These are phyloP conservation scores for Dovyalis caffra DNA, from an alignment of 345 rosid genomes.

Conservation along the genomic window DNA sequence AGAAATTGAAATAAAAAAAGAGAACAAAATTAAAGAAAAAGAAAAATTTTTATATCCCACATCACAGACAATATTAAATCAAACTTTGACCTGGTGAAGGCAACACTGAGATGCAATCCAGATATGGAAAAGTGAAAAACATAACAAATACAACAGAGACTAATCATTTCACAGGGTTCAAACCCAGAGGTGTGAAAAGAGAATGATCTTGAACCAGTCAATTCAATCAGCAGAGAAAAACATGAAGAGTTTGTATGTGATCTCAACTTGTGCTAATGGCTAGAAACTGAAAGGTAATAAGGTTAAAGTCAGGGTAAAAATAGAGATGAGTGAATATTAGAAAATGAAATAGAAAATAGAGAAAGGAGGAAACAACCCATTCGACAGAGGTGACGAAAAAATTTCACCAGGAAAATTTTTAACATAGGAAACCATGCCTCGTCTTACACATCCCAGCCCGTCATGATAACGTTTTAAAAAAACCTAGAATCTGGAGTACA, in stretches of 20 bases:
- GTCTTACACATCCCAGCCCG: neutral
- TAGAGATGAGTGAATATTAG: too few species aligned
- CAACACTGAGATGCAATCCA: neutral
- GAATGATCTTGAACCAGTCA: neutral
- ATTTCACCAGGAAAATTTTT: too few species aligned
- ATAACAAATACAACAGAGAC: neutral
- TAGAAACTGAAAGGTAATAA: too few species aligned
- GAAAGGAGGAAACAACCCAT: neutral
- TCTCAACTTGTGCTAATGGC: too few species aligned
- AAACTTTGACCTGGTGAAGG: neutral
- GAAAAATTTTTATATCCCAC: neutral
- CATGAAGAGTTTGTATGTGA: too few species aligned
- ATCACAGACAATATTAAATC: neutral
- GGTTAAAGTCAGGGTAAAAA: too few species aligned
- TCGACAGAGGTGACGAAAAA: too few species aligned
- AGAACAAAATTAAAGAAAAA: too few species aligned
- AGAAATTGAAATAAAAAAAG: neutral
- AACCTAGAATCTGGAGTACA: neutral
- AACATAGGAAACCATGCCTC: neutral
- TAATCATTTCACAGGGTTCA: neutral
- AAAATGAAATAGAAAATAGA: neutral
- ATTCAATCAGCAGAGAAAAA: too few species aligned
- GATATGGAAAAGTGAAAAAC: neutral
- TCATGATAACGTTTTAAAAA: neutral
- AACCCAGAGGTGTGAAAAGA: neutral